phyloP scores from a whole-genome alignment of 805 yeast species.

The Monosporozyma solicola region DNA sequence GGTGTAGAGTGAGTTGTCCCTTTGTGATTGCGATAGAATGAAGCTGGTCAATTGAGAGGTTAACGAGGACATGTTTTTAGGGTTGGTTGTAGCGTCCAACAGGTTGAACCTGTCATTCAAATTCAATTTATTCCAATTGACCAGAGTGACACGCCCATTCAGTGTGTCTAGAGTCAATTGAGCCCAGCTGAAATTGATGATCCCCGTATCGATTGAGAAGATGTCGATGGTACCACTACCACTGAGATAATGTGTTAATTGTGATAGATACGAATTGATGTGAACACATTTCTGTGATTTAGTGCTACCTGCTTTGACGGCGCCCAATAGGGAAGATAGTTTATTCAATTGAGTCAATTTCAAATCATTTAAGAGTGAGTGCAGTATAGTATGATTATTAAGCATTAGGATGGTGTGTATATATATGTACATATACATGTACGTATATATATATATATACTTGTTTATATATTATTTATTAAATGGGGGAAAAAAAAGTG shows the following conservation, averaged over 20 bases:
- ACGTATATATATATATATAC: slow-evolving; percentile 6
- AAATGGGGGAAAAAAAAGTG: not conserved
- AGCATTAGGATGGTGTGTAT: not conserved
- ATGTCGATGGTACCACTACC: not conserved
- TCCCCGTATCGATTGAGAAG: slow-evolving; percentile 31
- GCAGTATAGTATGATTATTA: not conserved
- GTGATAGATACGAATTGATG: slow-evolving; percentile 10
- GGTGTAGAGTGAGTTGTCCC: slow-evolving; percentile 27
- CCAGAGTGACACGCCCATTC: slow-evolving; percentile 17
- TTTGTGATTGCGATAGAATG: not conserved
- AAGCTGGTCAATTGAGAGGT: not conserved
- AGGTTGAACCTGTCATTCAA: slow-evolving; percentile 14
- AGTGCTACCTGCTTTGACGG: slow-evolving; percentile 12
- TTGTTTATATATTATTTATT: not conserved
- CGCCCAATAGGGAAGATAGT: slow-evolving; percentile 17
- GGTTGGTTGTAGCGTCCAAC: slow-evolving; percentile 13
- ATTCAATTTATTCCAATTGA: slow-evolving; percentile 32
- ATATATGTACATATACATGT: not conserved
- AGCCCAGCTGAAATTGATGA: slow-evolving; percentile 28
- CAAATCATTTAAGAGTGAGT: not conserved
- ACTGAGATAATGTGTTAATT: slow-evolving; percentile 5
- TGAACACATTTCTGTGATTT: slow-evolving; percentile 11
- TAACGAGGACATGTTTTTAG: slow-evolving; percentile 4
- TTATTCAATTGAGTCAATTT: slow-evolving; percentile 12
- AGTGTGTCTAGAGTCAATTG: not conserved